Evolutionary conservation across 306 rosid genomes (phyloP).

Genomic region (Ormosia emarginata): DNA sequence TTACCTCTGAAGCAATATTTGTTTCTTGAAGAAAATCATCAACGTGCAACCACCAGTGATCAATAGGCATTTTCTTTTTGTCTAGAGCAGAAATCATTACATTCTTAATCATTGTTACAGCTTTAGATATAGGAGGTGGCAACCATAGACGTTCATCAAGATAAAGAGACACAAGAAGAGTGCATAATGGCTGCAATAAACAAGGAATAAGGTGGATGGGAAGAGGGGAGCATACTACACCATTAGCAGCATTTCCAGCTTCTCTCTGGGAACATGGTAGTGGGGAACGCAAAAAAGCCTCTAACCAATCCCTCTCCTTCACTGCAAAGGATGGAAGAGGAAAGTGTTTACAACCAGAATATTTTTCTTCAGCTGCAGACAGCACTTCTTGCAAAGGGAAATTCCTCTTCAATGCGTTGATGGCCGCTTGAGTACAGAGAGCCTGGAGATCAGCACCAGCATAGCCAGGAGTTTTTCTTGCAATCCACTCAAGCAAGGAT

Average conservation of each 20-base stretch:
- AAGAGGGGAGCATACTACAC: constrained; percentile 74
- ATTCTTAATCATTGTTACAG: constrained; percentile 61
- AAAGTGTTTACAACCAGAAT: constrained; percentile 44
- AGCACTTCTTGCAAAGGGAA: constrained; percentile 85
- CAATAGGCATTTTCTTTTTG: constrained; percentile 54
- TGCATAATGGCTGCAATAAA: constrained; percentile 68
- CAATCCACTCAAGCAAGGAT: constrained; percentile 77
- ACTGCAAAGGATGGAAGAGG: constrained; percentile 84
- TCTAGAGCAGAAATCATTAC: constrained; percentile 59
- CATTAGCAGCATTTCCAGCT: constrained; percentile 95
- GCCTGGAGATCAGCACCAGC: constrained; percentile 99
- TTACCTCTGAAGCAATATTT: constrained; percentile 55
- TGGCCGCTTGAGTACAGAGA: constrained; percentile 96
- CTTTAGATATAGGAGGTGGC: constrained; percentile 62
- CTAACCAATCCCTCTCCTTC: constrained; percentile 98
- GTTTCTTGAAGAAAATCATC: constrained; percentile 60
- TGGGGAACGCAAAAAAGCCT: constrained; percentile 68
- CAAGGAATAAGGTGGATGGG: constrained; percentile 80
- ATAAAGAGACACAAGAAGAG: constrained; percentile 71
- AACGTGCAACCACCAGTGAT: constrained; percentile 83
- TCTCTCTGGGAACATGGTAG: constrained; percentile 94
- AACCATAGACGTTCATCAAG: constrained; percentile 74
- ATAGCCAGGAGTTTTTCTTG: constrained; percentile 79
- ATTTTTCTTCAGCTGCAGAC: constrained; percentile 60
- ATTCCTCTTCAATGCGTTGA: constrained; percentile 85